Evolutionary conservation across 441 rosid species (phyloP).

Genomic region (Monsonia emarginata): DNA sequence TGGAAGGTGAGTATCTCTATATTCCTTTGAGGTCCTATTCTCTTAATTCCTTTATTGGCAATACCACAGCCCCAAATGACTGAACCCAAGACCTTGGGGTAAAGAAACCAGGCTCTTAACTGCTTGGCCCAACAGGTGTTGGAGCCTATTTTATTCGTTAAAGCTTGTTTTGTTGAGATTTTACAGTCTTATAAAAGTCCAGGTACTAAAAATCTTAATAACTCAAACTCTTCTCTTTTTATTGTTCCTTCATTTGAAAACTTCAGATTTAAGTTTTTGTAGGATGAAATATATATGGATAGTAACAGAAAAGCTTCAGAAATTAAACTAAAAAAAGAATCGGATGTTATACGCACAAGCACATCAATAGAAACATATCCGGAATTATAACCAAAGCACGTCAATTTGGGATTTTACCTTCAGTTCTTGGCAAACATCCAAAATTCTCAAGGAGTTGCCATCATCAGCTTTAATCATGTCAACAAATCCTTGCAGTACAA

Average conservation of each 20-base stretch:
- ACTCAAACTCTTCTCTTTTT: neutral
- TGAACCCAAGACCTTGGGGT: too few species aligned
- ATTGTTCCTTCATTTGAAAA: neutral
- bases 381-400: neutral
- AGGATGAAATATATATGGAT: neutral
- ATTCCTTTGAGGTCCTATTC: neutral
- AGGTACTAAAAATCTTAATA: neutral
- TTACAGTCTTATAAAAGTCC: neutral
- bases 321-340: neutral
- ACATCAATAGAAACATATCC: neutral
- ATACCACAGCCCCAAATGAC: too few species aligned
- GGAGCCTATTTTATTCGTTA: too few species aligned
- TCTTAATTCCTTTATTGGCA: too few species aligned
- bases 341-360: neutral
- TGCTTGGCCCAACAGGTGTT: too few species aligned
- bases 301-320: neutral
- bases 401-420: conserved; percentile 42
- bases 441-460: conserved; percentile 45
- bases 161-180: neutral
- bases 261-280: neutral
- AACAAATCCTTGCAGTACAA: conserved; percentile 66
- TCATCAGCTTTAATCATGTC: conserved; percentile 46
- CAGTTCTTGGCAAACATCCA: conserved; percentile 72
- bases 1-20: neutral
- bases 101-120: too few species aligned